Evolutionary conservation across 1,139 yeast genomes (phyloP), one percentile per base, ranked within the genome.

Genomic region (Diutina catenulata): DNA sequence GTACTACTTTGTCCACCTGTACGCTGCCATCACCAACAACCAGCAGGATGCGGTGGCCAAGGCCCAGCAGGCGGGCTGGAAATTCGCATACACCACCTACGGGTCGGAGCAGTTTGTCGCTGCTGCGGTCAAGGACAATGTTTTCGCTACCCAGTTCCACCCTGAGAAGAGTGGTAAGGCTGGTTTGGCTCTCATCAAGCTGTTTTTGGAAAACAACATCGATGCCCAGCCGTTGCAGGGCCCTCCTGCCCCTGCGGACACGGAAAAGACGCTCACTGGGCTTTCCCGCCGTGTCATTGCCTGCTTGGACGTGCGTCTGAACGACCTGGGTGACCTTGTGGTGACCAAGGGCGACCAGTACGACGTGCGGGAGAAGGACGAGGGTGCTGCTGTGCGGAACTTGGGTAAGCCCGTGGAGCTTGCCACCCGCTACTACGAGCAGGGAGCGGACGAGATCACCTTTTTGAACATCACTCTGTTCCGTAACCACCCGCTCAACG

Each of bases 321-420:
- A 91, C 53, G 98, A 91, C 52, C 68, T 68, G 29, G 98, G 98
- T 27, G 98, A 91, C 53, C 68, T 91, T 48, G 97, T 91, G 1
- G 98, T 91, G 25, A 91, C 98, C 1, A 91, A 91, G 59, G 98
- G 98, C 41, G 98, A 91, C 52, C 98, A 91, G 56, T 91, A 91
- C 54, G 95, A 91, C 57, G 98, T 91, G 3, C 74, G 98, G 47
- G 96, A 87, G 50, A 70, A 79, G 45, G 44, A 42, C 5, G 36
- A 36, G 19, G 18, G 43, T 33, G 35, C 46, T 55, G 49, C 49
- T 9, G 95, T 91, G 13, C 72, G 97, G 56, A 91, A 91, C 53
- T 66, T 91, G 42, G 98, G 98, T 20, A 91, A 91, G 56, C 98
- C 98, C 1, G 95, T 91, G 1, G 87, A 84, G 52, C 64, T 91